These are phyloP conservation scores for Schwanniomyces pseudopolymorphus DNA, from an alignment of 805 yeast species.

Conservation along the genomic window DNA sequence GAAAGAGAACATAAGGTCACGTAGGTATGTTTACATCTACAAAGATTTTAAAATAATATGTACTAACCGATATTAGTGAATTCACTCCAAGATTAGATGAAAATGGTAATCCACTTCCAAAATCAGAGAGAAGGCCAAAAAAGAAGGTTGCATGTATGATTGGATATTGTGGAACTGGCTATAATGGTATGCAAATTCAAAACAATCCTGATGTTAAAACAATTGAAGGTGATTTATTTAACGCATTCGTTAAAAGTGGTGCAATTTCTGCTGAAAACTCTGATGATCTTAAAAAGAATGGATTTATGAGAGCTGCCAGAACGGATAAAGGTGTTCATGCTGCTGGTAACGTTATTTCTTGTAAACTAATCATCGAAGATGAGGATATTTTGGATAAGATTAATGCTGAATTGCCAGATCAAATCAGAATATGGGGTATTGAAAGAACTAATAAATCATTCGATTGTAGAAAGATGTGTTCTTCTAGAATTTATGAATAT, in stretches of 20 bases:
- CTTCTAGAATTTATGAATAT: constrained; percentile 94
- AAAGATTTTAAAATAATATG: not conserved
- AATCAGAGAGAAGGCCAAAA: constrained; percentile 72
- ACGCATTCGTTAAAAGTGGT: constrained; percentile 82
- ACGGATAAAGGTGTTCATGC: constrained; percentile 98
- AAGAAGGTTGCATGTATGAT: constrained; percentile 85
- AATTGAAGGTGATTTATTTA: constrained; percentile 85
- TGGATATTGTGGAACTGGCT: constrained; percentile 96
- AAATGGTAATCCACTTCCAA: constrained; percentile 59
- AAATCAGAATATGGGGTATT: constrained; percentile 90
- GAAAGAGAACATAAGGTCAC: constrained; percentile 40
- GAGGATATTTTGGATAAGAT: constrained; percentile 69
- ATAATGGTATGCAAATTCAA: constrained; percentile 89
- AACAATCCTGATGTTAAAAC: constrained; percentile 82
- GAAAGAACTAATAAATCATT: constrained; percentile 86
- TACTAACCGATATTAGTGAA: constrained; percentile 19
- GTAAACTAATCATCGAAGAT: constrained; percentile 83
- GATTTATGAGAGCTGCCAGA: constrained; percentile 84
- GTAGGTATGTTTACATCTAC: constrained; percentile 53
- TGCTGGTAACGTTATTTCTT: constrained; percentile 86
- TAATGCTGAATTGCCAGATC: constrained; percentile 75
- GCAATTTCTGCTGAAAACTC: constrained; percentile 86
- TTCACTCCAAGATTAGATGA: constrained; percentile 53
- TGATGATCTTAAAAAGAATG: constrained; percentile 81
- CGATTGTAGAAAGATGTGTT: constrained; percentile 93